Evolutionary conservation across 805 yeast species (phyloP).

Genomic region (Kazachstania psychrophila): DNA sequence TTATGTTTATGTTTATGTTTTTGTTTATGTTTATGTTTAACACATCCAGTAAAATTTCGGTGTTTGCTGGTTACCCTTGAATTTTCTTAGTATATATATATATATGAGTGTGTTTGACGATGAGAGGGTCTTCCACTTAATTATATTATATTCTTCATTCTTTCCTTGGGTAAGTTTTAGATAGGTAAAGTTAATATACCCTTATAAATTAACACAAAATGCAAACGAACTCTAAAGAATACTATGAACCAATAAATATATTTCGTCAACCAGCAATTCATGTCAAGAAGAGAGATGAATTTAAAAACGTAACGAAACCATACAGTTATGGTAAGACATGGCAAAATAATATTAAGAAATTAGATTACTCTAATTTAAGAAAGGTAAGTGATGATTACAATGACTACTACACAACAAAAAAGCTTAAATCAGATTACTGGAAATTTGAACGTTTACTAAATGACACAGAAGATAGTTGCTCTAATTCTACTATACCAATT

Average conservation of each 20-base stretch:
- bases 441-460: conserved; percentile 4
- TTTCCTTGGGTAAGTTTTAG: no score
- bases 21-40: no score
- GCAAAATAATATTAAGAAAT: conserved; percentile 15
- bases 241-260: conserved; percentile 20
- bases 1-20: no score
- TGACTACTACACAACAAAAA: conserved; percentile 21
- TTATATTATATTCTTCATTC: no score
- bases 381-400: conserved; percentile 24
- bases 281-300: conserved; percentile 11
- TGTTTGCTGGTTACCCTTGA: no score
- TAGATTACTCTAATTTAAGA: conserved; percentile 19
- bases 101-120: no score
- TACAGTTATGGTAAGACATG: conserved; percentile 12
- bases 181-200: no score
- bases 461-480: background rate
- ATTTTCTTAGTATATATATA: no score
- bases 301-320: background rate
- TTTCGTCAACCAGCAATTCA: conserved; percentile 24
- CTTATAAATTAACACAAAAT: background rate
- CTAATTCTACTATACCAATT: conserved; percentile 1
- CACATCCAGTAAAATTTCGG: no score
- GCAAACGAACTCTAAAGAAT: conserved; percentile 8
- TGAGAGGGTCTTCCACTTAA: no score
- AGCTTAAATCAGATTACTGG: conserved; percentile 23